phyloP scores from a whole-genome alignment of 306 rosid genomes.

The Dryas alaskensis region DNA sequence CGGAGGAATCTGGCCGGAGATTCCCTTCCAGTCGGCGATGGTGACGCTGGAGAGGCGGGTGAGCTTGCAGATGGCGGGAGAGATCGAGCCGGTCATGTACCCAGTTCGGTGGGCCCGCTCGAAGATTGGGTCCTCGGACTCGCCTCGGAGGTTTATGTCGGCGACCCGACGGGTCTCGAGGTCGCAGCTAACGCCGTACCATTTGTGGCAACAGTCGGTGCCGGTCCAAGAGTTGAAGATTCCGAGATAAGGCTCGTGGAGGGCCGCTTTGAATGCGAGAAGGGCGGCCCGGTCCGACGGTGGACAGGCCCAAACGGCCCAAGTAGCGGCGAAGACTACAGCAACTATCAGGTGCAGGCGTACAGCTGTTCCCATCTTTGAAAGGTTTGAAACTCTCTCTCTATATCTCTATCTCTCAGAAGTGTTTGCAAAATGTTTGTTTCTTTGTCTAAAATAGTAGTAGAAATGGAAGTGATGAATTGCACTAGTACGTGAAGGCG shows the following conservation, averaged over 20 bases:
- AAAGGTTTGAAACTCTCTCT: neutral
- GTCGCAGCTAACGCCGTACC: slow-evolving; percentile 94
- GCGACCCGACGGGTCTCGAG: slow-evolving; percentile 58
- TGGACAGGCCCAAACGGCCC: slow-evolving; percentile 49
- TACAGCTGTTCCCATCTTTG: neutral
- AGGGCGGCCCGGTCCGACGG: slow-evolving; percentile 76
- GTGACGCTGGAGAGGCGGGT: slow-evolving; percentile 66
- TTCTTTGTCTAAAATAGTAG: neutral
- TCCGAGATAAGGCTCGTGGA: slow-evolving; percentile 60
- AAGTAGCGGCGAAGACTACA: slow-evolving; percentile 22
- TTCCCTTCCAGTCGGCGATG: slow-evolving; percentile 91
- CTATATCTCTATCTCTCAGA: neutral
- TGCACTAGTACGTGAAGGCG: too few species aligned
- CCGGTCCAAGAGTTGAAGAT: slow-evolving; percentile 87
- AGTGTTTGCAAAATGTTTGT: neutral
- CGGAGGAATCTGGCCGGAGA: slow-evolving; percentile 79
- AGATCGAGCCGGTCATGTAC: slow-evolving; percentile 78
- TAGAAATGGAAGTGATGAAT: neutral
- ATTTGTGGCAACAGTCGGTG: slow-evolving; percentile 68
- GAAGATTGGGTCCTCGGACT: slow-evolving; percentile 74
- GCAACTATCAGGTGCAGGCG: neutral
- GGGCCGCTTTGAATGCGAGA: slow-evolving; percentile 63
- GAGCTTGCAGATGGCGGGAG: slow-evolving; percentile 67
- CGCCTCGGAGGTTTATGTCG: slow-evolving; percentile 90
- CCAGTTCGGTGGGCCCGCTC: slow-evolving; percentile 58